Percentiles rank a stretch among this genome's conserved stretches.
Evolutionary conservation across 139 green algal genomes (phyloP).

Genomic region (Volvox africanus): DNA sequence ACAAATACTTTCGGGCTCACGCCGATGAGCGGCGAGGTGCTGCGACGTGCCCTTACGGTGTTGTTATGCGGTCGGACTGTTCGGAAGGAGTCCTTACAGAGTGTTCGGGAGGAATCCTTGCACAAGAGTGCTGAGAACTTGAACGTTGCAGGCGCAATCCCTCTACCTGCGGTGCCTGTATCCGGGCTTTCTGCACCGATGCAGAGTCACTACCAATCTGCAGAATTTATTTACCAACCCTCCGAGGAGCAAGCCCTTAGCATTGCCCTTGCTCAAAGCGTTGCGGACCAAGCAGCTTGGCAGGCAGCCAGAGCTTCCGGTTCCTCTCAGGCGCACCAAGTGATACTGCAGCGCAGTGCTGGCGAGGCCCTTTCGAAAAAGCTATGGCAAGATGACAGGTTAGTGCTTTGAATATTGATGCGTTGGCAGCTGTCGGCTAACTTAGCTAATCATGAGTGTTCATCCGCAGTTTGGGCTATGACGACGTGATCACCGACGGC

Average conservation of each 20-base stretch:
- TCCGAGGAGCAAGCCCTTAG: slow-evolving; percentile 4
- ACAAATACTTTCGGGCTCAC: background rate
- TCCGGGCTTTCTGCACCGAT: background rate
- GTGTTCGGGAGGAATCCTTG: background rate
- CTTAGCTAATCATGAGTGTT: background rate
- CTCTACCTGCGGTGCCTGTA: background rate
- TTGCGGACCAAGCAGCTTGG: background rate
- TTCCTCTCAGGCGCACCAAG: slow-evolving; percentile 1
- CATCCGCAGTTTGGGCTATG: slow-evolving; percentile 48
- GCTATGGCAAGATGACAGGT: background rate
- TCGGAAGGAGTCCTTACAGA: background rate
- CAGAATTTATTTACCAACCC: no score
- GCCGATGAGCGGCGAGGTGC: background rate
- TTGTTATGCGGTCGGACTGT: background rate
- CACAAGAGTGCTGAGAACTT: background rate
- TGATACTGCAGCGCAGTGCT: background rate
- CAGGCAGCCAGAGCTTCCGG: background rate
- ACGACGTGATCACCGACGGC: slow-evolving; percentile 49
- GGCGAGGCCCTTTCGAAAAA: slow-evolving; percentile 19
- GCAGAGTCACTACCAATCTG: background rate
- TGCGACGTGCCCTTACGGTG: background rate
- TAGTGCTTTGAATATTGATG: background rate
- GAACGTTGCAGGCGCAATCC: background rate
- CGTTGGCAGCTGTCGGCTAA: background rate
- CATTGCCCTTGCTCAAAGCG: slow-evolving; percentile 12